Evolutionary conservation across 192 early-diverging fungal genomes (phyloP).

Genomic region (Lobosporangium transversale): DNA sequence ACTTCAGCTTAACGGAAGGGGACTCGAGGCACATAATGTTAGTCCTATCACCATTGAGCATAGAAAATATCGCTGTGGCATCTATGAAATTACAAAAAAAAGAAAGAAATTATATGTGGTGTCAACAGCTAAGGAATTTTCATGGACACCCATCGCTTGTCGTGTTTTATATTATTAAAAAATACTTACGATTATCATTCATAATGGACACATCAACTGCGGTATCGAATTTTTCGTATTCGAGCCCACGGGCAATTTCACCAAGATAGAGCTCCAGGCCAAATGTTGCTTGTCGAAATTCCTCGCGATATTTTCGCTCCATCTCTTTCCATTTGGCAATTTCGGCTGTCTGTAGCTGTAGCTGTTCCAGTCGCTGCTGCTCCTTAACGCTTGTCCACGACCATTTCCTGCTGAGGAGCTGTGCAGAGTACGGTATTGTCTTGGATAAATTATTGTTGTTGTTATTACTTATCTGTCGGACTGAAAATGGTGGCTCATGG

Average conservation of each 20-base stretch:
- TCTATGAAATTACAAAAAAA: constrained; percentile 2
- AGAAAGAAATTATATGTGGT: not conserved
- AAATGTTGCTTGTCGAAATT: constrained; percentile 27
- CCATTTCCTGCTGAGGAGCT: constrained; percentile 7
- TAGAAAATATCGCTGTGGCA: constrained; percentile 30
- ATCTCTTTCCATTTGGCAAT: constrained; percentile 8
- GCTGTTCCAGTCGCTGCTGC: constrained; percentile 6
- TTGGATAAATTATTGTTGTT: not conserved
- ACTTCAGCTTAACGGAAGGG: constrained; percentile 37
- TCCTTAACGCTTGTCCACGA: constrained; percentile 31
- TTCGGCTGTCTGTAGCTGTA: constrained; percentile 1
- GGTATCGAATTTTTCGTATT: constrained; percentile 35
- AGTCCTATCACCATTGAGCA: constrained; percentile 28
- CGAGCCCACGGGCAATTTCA: constrained; percentile 14
- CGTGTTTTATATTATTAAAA: not conserved
- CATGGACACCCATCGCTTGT: too few relatives aligned
- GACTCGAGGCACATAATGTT: constrained; percentile 47
- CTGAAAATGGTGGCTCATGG: not conserved
- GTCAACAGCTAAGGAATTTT: not conserved
- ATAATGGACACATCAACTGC: constrained; percentile 4
- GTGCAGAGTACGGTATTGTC: not conserved
- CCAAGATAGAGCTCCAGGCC: constrained; percentile 28
- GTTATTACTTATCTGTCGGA: not conserved
- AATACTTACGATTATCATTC: constrained; percentile 29
- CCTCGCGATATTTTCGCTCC: constrained; percentile 27